Conservation (phyloP, 1,284 basidiomycete genomes). For the Athelia sp. region DNA sequence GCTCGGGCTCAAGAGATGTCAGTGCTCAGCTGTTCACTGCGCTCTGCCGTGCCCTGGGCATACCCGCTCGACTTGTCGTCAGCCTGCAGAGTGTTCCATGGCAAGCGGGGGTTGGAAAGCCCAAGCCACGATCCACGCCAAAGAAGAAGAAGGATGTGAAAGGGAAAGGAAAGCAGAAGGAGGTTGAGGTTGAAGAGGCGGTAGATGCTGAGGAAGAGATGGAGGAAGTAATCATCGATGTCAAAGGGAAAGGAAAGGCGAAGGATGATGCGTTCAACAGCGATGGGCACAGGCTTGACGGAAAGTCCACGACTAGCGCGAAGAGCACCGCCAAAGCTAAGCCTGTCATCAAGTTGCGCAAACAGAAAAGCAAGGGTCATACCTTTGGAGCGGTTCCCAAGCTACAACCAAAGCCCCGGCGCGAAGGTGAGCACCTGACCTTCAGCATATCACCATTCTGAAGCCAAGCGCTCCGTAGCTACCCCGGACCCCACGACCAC, state of each 20-base stretch:
- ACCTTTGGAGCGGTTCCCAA: conserved; percentile 22
- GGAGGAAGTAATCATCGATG: conserved; percentile 31
- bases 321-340: conserved; percentile 49
- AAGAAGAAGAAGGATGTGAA: conserved; percentile 34
- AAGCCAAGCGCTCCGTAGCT: conserved; percentile 16
- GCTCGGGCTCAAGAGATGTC: conserved; percentile 79
- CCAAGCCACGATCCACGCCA: conserved; percentile 34
- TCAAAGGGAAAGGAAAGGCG: conserved; percentile 14
- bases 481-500: conserved; percentile 48
- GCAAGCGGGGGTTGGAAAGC: conserved; percentile 57
- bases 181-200: conserved; percentile 25
- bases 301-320: conserved; percentile 28
- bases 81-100: conserved; percentile 91
- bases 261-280: conserved; percentile 26
- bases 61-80: conserved; percentile 86
- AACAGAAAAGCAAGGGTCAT: conserved; percentile 42
- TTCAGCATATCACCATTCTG: neutral
- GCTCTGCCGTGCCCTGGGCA: conserved; percentile 80
- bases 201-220: conserved; percentile 34
- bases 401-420: neutral
- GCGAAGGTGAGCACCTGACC: conserved; percentile 19
- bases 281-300: conserved; percentile 36
- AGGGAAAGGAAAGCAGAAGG: conserved; percentile 16
- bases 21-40: conserved; percentile 92
- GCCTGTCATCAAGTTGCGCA: conserved; percentile 52